A percentile compares a stretch with the other conserved stretches of the same genome.
phyloP scores from a whole-genome alignment of 371 early-diverging fungal genomes.

The Saksenaea oblongispora region DNA sequence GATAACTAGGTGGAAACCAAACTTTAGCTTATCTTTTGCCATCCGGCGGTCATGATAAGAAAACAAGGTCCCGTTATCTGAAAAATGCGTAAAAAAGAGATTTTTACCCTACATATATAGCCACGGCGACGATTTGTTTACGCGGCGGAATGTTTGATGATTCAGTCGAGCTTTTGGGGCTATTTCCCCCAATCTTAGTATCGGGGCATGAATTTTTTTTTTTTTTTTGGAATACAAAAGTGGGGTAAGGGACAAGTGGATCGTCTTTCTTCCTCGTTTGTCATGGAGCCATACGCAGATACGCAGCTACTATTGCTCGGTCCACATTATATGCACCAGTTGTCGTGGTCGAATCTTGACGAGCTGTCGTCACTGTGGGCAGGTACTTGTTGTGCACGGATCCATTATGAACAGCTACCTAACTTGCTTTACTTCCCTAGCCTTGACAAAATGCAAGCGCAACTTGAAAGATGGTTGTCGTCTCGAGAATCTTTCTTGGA shows the following conservation, averaged over 20 bases:
- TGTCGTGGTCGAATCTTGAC: conserved; percentile 22
- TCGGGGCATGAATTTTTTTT: background rate
- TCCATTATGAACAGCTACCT: background rate
- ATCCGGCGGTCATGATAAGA: too few relatives aligned
- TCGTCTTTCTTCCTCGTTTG: background rate
- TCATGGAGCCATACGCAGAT: conserved; percentile 3
- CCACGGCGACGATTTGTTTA: too few relatives aligned
- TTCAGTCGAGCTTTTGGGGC: background rate
- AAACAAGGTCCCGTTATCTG: too few relatives aligned
- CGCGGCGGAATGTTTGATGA: background rate
- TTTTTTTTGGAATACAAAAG: conserved; percentile 4
- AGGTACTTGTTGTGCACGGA: conserved; percentile 13
- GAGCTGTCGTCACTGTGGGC: conserved; percentile 23
- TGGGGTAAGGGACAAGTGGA: background rate
- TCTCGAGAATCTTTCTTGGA: conserved; percentile 52
- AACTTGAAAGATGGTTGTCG: conserved; percentile 49
- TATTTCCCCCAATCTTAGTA: background rate
- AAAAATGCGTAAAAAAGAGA: too few relatives aligned
- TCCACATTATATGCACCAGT: conserved; percentile 12
- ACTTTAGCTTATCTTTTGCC: conserved; percentile 19
- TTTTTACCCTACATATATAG: too few relatives aligned
- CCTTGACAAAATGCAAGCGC: conserved; percentile 50
- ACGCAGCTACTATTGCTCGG: conserved; percentile 15
- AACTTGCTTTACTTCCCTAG: conserved; percentile 6
- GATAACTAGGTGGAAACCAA: conserved; percentile 26